phyloP scores from a whole-genome alignment of 2,329 filamentous ascomycete species.

The Botrytis medusae region DNA sequence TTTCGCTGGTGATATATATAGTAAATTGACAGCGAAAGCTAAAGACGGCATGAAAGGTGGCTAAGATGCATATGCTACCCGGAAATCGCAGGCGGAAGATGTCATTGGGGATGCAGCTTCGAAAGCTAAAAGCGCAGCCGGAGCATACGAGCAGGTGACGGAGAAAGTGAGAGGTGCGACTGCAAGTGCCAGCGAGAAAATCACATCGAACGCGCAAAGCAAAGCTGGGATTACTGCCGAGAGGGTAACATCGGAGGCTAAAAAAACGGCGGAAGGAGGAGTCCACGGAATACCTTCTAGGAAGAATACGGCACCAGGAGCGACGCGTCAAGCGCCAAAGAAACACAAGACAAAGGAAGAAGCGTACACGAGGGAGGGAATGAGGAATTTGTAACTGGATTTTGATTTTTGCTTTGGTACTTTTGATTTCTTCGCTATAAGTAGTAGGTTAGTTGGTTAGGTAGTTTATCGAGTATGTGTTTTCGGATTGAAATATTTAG shows the following conservation, averaged over 20 bases:
- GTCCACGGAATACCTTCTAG: too few relatives aligned
- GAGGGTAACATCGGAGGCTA: too few relatives aligned
- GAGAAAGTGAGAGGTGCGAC: neutral
- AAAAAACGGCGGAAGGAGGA: too few relatives aligned
- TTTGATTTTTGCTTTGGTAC: neutral
- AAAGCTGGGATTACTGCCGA: too few relatives aligned
- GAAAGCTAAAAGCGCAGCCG: neutral
- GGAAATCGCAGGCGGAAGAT: neutral
- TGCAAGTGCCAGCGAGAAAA: neutral
- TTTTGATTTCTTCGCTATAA: neutral
- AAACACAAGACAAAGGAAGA: neutral
- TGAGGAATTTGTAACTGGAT: neutral
- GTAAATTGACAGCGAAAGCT: neutral
- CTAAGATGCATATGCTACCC: neutral
- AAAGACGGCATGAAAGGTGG: neutral
- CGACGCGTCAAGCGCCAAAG: neutral
- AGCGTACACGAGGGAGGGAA: neutral
- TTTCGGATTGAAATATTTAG: neutral
- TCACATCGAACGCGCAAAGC: neutral
- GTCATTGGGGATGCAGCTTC: neutral
- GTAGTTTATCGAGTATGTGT: neutral
- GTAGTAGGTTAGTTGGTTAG: neutral
- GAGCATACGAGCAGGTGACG: neutral
- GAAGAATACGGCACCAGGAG: too few relatives aligned
- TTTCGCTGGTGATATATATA: neutral